A percentile compares a stretch with the other conserved stretches of the same genome.
These are phyloP conservation scores for Inonotus obliquus DNA, from an alignment of 1,284 basidiomycete species.

Conservation along the genomic window DNA sequence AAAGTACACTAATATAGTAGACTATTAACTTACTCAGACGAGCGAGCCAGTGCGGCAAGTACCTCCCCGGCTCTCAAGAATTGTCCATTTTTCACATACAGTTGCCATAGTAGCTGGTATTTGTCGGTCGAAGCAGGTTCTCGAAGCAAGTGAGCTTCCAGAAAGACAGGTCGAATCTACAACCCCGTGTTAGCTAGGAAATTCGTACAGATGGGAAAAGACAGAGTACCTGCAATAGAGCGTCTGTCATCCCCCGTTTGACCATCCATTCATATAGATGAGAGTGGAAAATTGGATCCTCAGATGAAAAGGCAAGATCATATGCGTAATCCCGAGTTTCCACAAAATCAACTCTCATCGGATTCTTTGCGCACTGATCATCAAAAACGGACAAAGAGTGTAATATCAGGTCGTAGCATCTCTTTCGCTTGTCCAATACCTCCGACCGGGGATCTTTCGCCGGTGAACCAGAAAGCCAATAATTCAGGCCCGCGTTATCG, in stretches of 20 bases:
- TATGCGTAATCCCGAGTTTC: conserved; percentile 70
- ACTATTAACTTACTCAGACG: conserved; percentile 59
- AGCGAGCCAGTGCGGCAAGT: conserved; percentile 81
- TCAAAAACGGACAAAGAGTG: conserved; percentile 83
- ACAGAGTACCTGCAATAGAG: conserved; percentile 76
- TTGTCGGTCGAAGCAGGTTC: conserved; percentile 81
- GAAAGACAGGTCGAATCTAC: conserved; percentile 76
- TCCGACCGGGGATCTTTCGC: conserved; percentile 56
- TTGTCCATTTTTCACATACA: conserved; percentile 88
- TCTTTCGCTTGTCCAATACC: conserved; percentile 56
- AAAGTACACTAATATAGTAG: conserved; percentile 1
- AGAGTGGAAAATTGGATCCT: conserved; percentile 93
- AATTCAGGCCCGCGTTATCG: conserved; percentile 73
- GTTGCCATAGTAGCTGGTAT: conserved; percentile 93
- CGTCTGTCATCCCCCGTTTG: conserved; percentile 72
- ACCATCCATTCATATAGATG: conserved; percentile 95
- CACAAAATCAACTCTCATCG: conserved; percentile 48
- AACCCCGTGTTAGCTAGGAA: neutral
- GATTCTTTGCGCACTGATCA: conserved; percentile 41
- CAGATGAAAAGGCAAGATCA: conserved; percentile 75
- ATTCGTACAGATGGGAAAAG: neutral
- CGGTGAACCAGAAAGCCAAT: conserved; percentile 66
- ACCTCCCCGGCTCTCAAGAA: conserved; percentile 85
- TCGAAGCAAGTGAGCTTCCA: conserved; percentile 84
- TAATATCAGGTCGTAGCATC: conserved; percentile 81